phyloP scores from a whole-genome alignment of 1,139 yeast species.

The Hansenula sp. region DNA sequence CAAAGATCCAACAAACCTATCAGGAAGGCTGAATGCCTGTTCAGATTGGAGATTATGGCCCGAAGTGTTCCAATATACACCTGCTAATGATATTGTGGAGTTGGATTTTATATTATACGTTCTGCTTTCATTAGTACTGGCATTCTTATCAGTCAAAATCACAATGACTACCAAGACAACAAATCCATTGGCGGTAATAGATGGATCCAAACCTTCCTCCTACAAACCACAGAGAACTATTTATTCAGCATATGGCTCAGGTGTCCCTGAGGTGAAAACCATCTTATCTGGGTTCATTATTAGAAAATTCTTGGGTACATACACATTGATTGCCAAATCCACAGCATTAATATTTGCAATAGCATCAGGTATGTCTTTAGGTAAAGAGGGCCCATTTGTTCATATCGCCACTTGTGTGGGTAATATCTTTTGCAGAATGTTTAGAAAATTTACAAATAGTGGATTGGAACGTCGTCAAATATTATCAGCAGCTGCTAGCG shows the following conservation, averaged over 20 bases:
- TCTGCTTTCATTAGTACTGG: conserved; percentile 37
- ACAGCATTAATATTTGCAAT: conserved; percentile 50
- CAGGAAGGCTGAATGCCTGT: conserved; percentile 24
- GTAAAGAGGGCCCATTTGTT: conserved; percentile 68
- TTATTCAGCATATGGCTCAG: conserved; percentile 60
- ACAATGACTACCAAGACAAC: conserved; percentile 47
- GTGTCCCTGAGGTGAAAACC: conserved; percentile 59
- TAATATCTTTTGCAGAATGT: conserved; percentile 46
- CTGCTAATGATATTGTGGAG: conserved; percentile 10
- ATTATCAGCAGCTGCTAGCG: conserved; percentile 56
- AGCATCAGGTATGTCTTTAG: conserved; percentile 58
- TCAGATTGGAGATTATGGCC: conserved; percentile 49
- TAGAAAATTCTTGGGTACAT: conserved; percentile 50
- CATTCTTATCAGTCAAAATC: conserved; percentile 40
- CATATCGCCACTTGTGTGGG: conserved; percentile 67
- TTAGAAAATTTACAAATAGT: conserved; percentile 43
- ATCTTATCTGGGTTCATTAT: conserved; percentile 54
- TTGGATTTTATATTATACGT: conserved; percentile 39
- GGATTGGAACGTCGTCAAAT: conserved; percentile 54
- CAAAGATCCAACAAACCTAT: conserved; percentile 10
- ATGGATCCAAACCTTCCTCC: background rate
- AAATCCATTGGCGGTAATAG: conserved; percentile 20
- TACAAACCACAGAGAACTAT: conserved; percentile 26
- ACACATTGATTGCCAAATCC: conserved; percentile 49
- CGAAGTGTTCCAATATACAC: conserved; percentile 12